Evolutionary conservation across 2,329 filamentous ascomycete genomes (phyloP), one percentile per base, ranked within the genome.

Genomic region (Ophiobolus disseminans): DNA sequence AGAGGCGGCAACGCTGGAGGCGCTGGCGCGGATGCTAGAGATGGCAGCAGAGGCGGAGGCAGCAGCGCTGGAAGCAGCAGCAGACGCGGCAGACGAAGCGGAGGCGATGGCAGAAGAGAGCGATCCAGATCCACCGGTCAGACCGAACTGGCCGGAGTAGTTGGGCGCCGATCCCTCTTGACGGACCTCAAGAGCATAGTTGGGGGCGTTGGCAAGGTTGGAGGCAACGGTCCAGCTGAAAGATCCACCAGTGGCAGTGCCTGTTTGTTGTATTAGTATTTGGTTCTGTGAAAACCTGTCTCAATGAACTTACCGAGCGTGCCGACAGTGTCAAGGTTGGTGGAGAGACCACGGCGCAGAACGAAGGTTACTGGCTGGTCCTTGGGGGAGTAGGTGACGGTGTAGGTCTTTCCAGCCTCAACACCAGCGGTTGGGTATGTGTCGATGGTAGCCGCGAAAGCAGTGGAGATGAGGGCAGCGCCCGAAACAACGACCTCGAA

Each of bases 171-270:
- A 71, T 49, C 75, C 78, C 64, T n/a, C n/a, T n/a, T 85, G 83
- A 11, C 61, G 66, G 70, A 87, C 84, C 67, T 84, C 71, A 48
- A 86, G 78, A 45, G 84, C 83, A 63, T 86, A 86, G 72, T 83
- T 74, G 28, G 66, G 50, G 46, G 71, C 78, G 53, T 76, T 68
- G 35, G 68, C 59, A 21, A 85, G 72, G 30, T 61, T 67, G 19
- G 61, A 65, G 30, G 71, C 65, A 4, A 80, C 79, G 13, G 75
- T 81, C 81, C 81, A 86, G 46, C 71, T 73, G 74, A 74, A 82
- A 19, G 65, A 70, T 47, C 78, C 79, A 40, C 74, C 76, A 39
- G 69, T 74, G 19, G 75, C 79, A 44, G 73, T 51, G 30, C 66
- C 77, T 76, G 41, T 8, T 13, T 14, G 8, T 6, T 17, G 45